A percentile compares a stretch with the other conserved stretches of the same genome.
Conservation (phyloP, 192 early-diverging fungal genomes). For the Coemansia sp. region DNA sequence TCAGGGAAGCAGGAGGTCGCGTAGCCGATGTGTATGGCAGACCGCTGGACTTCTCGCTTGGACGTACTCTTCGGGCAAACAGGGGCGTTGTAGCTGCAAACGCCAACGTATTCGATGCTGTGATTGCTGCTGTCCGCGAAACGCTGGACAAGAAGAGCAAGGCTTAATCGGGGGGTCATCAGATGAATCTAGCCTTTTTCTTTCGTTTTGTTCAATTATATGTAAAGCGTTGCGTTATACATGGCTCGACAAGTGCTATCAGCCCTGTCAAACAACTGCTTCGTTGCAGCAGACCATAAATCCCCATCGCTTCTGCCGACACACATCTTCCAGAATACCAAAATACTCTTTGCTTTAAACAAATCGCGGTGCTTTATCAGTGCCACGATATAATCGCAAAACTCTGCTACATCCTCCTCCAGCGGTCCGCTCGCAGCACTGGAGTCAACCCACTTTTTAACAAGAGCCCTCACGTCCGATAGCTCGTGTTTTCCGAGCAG, state of each 20-base stretch:
- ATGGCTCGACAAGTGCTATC: slow-evolving; percentile 25
- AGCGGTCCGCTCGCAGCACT: slow-evolving; percentile 16
- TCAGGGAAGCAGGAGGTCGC: slow-evolving; percentile 91
- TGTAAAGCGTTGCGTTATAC: slow-evolving; percentile 26
- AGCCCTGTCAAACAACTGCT: slow-evolving; percentile 4
- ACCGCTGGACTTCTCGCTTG: slow-evolving; percentile 86
- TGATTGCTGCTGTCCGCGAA: slow-evolving; percentile 76
- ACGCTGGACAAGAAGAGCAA: slow-evolving; percentile 24
- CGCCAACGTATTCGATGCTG: slow-evolving; percentile 70
- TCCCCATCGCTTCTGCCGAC: neutral
- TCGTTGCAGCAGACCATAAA: slow-evolving; percentile 23
- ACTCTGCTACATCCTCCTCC: slow-evolving; percentile 30
- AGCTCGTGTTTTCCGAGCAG: slow-evolving; percentile 24
- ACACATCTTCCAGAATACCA: slow-evolving; percentile 21
- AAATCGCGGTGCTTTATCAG: slow-evolving; percentile 29
- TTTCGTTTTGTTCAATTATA: neutral
- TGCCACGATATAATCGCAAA: slow-evolving; percentile 32
- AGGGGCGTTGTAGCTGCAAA: slow-evolving; percentile 86
- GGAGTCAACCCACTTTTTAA: slow-evolving; percentile 29
- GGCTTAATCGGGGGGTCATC: neutral
- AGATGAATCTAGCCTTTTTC: neutral
- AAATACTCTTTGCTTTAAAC: slow-evolving; percentile 11
- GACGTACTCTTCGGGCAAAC: slow-evolving; percentile 80
- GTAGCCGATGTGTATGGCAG: slow-evolving; percentile 83
- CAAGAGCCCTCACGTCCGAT: slow-evolving; percentile 19